Evolutionary conservation across 2,329 filamentous ascomycete species (phyloP).

Genomic region (Monilinia fructigena): DNA sequence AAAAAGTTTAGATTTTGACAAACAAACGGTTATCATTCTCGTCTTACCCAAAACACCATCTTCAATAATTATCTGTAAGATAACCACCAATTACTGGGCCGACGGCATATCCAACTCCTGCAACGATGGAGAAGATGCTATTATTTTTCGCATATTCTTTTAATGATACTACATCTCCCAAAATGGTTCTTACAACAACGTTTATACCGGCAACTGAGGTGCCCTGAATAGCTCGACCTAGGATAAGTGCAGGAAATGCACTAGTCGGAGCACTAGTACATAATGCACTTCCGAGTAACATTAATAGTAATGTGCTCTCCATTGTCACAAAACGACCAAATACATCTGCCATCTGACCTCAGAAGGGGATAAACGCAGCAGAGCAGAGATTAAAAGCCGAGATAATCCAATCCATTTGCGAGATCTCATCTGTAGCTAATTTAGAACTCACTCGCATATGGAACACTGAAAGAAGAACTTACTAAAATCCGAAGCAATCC

Average conservation of each 20-base stretch:
- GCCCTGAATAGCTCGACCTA: conserved; percentile 63
- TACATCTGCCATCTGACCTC: conserved; percentile 62
- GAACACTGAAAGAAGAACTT: conserved; percentile 29
- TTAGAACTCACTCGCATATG: not conserved
- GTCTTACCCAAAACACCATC: conserved; percentile 59
- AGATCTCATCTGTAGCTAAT: conserved; percentile 46
- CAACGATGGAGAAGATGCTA: conserved; percentile 59
- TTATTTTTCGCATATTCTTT: conserved; percentile 61
- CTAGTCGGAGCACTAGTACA: conserved; percentile 56
- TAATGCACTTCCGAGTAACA: conserved; percentile 59
- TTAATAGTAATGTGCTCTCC: conserved; percentile 53
- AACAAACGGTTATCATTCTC: conserved; percentile 39
- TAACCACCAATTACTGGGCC: conserved; percentile 59
- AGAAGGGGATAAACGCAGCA: conserved; percentile 65
- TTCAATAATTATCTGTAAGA: conserved; percentile 55
- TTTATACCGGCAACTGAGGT: conserved; percentile 59
- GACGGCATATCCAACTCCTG: conserved; percentile 56
- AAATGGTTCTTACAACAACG: conserved; percentile 58
- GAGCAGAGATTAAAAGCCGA: conserved; percentile 67
- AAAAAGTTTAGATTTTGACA: not conserved
- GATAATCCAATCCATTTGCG: conserved; percentile 67
- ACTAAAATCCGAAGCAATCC: conserved; percentile 65
- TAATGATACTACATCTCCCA: conserved; percentile 62
- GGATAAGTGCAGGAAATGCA: conserved; percentile 57
- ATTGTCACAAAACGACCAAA: conserved; percentile 61